Evolutionary conservation across 257 asterid genomes (phyloP), one percentile per base, ranked within the genome.

Genomic region (Jasminum sambac): DNA sequence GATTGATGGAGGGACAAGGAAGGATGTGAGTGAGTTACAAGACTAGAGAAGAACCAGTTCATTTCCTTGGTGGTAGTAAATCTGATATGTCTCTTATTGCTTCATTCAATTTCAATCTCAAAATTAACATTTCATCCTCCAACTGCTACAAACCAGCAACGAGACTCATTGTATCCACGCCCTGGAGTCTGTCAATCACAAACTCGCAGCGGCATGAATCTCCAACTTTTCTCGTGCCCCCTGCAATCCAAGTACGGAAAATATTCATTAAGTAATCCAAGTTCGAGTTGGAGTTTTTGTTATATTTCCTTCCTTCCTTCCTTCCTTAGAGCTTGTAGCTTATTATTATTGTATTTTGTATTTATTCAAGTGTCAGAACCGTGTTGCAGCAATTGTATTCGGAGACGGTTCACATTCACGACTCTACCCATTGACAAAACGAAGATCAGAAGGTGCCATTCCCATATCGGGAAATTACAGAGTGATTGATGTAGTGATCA

Each of bases 301-400:
- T n/a, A 0, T 2, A 13, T 12, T 2, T 43, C 30, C 17, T 42
- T 40, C 26, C 4, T 50, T 2, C 8, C 8, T 2, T 43, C 30
- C 17, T 42, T 40, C 26, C 4, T 50, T 50, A 16, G 0, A 30
- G 0, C 5, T 6, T 19, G 59, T 55, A 19, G 16, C 9, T 2
- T 19, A 8, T 11, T 8, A 21, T 55, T 0, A 8, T 16, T 50
- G 44, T 14, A 57, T 17, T 34, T 61, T 46, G 57, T 38, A 9
- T 40, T 26, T 0, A 55, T 75, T 68, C 76, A 72, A 67, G 73
- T 77, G 57, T 64, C 94, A 91, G 94, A 87, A 90, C 82, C n/a
- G n/a, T n/a, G 98, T 92, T 76, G 98, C 98, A 73, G 98, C 98
- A 17, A 88, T 92, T 46, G 92, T 92, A 26, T 90, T 92, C 19